Evolutionary conservation across 306 rosid genomes (phyloP), one percentile per base, ranked within the genome.

Genomic region (Fragaria nilgerrensis): DNA sequence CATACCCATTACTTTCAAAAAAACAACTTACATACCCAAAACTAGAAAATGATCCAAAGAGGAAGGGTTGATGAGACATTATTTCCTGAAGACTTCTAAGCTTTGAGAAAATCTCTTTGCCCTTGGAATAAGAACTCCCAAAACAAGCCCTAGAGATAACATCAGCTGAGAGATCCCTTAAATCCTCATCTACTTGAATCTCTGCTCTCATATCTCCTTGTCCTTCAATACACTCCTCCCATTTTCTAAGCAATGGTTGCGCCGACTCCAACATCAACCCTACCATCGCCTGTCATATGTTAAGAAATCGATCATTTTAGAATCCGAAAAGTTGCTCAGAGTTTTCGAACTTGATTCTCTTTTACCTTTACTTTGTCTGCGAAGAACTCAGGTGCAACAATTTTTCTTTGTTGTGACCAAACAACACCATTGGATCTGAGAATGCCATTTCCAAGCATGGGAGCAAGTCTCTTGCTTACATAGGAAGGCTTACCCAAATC

Each of bases 131-230:
- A 52, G 92, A 92, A 85, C 90, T 90, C 23, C 99, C 99, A 72
- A 95, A 95, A 80, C 97, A 95, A 67, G 92, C 91, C 85, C 94
- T 89, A 56, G 99, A 88, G 71, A 95, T 95, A 32, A 92, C 99
- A 29, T 95, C 97, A 34, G 96, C 97, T 9, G 99, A 91, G 56
- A 89, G 75, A 29, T 75, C 79, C 43, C 92, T 88, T 77, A 95
- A 73, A 76, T 89, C 93, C 55, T 59, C 89, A 74, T 89, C 96
- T 16, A 95, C 97, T 70, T 81, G 78, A 65, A 95, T 84, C 77
- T 92, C 96, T 17, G 88, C 91, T 67, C 49, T 45, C 63, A 2
- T 72, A 34, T 75, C 81, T 22, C 85, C 90, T 68, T 82, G 81
- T 0, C 22, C 84, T 68, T 85, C 91, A 52, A 95, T 72, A 29